Evolutionary conservation across 495 filamentous ascomycete species (phyloP).

Genomic region (Pyrenula aspistea): DNA sequence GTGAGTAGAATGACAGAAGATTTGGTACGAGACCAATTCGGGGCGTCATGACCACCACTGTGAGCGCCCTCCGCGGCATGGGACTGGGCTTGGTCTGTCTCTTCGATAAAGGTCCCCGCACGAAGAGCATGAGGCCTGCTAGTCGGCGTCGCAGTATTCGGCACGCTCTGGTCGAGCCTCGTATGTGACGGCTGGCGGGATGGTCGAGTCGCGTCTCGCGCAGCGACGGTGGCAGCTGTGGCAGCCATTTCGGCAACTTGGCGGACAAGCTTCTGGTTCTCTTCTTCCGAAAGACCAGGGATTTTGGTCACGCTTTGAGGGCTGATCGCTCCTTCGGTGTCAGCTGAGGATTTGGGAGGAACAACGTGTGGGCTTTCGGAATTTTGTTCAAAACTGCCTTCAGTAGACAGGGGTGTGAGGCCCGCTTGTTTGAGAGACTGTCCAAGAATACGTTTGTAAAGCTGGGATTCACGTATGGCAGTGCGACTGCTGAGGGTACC

Average conservation of each 20-base stretch:
- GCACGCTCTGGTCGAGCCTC: slow-evolving; percentile 5
- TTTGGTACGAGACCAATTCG: slow-evolving; percentile 92
- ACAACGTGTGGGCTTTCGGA: slow-evolving; percentile 53
- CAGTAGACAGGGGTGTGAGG: slow-evolving; percentile 36
- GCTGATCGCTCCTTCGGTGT: slow-evolving; percentile 20
- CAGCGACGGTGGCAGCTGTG: slow-evolving; percentile 78
- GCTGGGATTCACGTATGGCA: slow-evolving; percentile 64
- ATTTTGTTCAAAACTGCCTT: slow-evolving; percentile 27
- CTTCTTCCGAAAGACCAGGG: slow-evolving; percentile 59
- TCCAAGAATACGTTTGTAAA: slow-evolving; percentile 88
- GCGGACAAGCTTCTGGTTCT: slow-evolving; percentile 68
- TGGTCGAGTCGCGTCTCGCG: slow-evolving; percentile 56
- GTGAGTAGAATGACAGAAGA: slow-evolving; percentile 78
- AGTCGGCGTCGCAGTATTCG: slow-evolving; percentile 12
- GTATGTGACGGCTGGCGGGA: slow-evolving; percentile 32
- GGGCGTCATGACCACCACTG: slow-evolving; percentile 95
- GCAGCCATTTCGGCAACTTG: slow-evolving; percentile 87
- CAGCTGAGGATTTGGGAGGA: slow-evolving; percentile 49
- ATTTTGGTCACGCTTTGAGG: slow-evolving; percentile 33
- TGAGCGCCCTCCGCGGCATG: slow-evolving; percentile 1
- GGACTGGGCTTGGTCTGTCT: slow-evolving; percentile 6
- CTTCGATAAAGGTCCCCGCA: slow-evolving; percentile 24
- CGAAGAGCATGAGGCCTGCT: slow-evolving; percentile 20
- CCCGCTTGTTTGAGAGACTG: slow-evolving; percentile 78
- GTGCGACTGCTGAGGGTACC: slow-evolving; percentile 20